A percentile compares a stretch with the other conserved stretches of the same genome.
phyloP scores from a whole-genome alignment of 345 rosid genomes.

The Abelmoschus esculentus region DNA sequence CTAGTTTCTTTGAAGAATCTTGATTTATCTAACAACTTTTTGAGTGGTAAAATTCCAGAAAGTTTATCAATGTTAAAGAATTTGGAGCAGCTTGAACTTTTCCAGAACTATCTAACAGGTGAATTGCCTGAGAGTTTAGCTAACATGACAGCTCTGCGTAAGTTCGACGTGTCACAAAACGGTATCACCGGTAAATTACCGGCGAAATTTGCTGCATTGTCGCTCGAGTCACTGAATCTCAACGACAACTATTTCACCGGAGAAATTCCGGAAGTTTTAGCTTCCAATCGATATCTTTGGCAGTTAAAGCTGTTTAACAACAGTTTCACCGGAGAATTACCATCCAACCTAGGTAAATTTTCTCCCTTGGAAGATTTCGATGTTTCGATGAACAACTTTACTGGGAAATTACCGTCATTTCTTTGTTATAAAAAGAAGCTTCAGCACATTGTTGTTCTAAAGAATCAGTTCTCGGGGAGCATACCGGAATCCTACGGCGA shows the following conservation, averaged over 20 bases:
- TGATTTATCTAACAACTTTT: constrained; percentile 38
- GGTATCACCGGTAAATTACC: constrained; percentile 42
- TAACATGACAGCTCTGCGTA: constrained; percentile 30
- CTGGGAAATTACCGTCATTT: constrained; percentile 48
- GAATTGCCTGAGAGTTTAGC: constrained; percentile 48
- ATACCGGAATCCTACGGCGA: constrained; percentile 45
- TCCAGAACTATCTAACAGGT: constrained; percentile 29
- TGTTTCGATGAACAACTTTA: constrained; percentile 49
- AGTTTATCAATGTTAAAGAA: constrained; percentile 31
- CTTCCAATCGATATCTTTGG: constrained; percentile 37
- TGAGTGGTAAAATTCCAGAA: constrained; percentile 47
- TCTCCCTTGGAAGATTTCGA: constrained; percentile 41
- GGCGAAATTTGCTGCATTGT: constrained; percentile 35
- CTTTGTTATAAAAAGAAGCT: constrained; percentile 47
- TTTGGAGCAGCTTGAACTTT: constrained; percentile 41
- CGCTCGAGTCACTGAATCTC: constrained; percentile 35
- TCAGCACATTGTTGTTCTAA: constrained; percentile 27
- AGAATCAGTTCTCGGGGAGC: constrained; percentile 43
- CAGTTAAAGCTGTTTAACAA: constrained; percentile 62
- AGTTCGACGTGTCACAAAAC: constrained; percentile 54
- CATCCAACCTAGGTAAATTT: constrained; percentile 40
- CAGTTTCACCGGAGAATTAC: constrained; percentile 55
- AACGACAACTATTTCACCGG: constrained; percentile 58
- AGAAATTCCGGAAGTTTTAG: constrained; percentile 38
- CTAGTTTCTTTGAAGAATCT: constrained; percentile 34